A percentile compares a stretch with the other conserved stretches of the same genome.
Evolutionary conservation across 2,329 filamentous ascomycete genomes (phyloP).

Genomic region (Cercospora sesami): DNA sequence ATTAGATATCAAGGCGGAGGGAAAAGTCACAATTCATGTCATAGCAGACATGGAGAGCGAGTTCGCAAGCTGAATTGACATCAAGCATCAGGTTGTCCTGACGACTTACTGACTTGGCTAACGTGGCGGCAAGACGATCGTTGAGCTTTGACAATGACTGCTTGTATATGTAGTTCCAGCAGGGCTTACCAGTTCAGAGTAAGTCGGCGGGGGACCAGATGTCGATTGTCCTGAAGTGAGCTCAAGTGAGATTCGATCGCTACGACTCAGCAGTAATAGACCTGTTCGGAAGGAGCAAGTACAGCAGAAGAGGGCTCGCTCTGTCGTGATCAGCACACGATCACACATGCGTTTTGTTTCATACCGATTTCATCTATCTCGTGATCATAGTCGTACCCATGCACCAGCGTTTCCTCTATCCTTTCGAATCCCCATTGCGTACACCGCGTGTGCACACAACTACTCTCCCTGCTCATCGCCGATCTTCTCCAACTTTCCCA

Average conservation of each 20-base stretch:
- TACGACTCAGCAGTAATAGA: background rate
- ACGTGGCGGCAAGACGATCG: background rate
- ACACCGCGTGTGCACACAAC: background rate
- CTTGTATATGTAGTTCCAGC: background rate
- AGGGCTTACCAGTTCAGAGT: background rate
- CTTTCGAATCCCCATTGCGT: background rate
- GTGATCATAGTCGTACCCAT: background rate
- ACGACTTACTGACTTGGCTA: background rate
- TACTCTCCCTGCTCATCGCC: conserved; percentile 61
- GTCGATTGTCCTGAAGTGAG: background rate
- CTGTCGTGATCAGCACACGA: background rate
- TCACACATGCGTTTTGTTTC: background rate
- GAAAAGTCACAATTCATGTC: too few relatives aligned
- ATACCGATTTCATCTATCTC: background rate
- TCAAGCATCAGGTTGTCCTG: background rate
- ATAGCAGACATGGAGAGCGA: background rate
- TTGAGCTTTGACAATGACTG: background rate
- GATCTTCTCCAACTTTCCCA: conserved; percentile 94
- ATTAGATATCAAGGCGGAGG: background rate
- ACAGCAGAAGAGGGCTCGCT: background rate
- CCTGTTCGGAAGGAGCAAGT: background rate
- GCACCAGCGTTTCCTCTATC: background rate
- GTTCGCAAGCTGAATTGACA: background rate
- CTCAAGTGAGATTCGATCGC: background rate
- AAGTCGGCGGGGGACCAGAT: background rate